These are phyloP conservation scores for Wickerhamomyces bisporus DNA, from an alignment of 805 yeast genomes.

Conservation along the genomic window DNA sequence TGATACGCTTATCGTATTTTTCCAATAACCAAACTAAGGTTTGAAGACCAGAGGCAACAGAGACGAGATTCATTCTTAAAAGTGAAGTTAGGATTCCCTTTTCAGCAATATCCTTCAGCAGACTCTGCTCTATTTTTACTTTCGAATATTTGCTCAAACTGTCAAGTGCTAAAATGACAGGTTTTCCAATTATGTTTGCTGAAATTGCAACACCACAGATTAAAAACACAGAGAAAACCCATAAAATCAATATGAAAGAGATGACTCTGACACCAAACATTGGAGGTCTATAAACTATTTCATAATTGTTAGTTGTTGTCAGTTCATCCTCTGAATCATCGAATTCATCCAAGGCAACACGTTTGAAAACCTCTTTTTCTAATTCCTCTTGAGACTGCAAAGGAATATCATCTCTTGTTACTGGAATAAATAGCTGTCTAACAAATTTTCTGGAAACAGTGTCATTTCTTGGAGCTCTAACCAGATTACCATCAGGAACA, in stretches of 20 bases:
- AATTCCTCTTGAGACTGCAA: slow-evolving; percentile 31
- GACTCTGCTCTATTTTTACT: no score
- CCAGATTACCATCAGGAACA: slow-evolving; percentile 74
- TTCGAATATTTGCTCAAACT: neutral
- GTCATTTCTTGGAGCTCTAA: slow-evolving; percentile 86
- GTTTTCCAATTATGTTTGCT: slow-evolving; percentile 26
- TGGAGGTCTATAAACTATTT: slow-evolving; percentile 86
- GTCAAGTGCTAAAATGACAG: slow-evolving; percentile 4
- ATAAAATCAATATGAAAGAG: slow-evolving; percentile 31
- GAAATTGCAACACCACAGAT: slow-evolving; percentile 19
- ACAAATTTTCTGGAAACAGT: slow-evolving; percentile 62
- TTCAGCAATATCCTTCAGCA: neutral
- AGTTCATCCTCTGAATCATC: slow-evolving; percentile 38
- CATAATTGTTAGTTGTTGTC: slow-evolving; percentile 42
- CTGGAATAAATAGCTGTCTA: slow-evolving; percentile 70
- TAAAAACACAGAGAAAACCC: slow-evolving; percentile 40
- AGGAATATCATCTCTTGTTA: slow-evolving; percentile 70
- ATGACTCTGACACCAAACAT: slow-evolving; percentile 56
- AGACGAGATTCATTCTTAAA: slow-evolving; percentile 5
- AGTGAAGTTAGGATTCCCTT: neutral
- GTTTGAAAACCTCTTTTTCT: slow-evolving; percentile 27
- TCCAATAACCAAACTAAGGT: slow-evolving; percentile 11
- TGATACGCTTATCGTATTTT: slow-evolving; percentile 14
- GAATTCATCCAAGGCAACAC: slow-evolving; percentile 31
- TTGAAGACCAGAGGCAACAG: slow-evolving; percentile 19